A percentile compares a stretch with the other conserved stretches of the same genome.
These are phyloP conservation scores for Pezicula rhizophila DNA, from an alignment of 2,329 filamentous ascomycete genomes.

Conservation along the genomic window DNA sequence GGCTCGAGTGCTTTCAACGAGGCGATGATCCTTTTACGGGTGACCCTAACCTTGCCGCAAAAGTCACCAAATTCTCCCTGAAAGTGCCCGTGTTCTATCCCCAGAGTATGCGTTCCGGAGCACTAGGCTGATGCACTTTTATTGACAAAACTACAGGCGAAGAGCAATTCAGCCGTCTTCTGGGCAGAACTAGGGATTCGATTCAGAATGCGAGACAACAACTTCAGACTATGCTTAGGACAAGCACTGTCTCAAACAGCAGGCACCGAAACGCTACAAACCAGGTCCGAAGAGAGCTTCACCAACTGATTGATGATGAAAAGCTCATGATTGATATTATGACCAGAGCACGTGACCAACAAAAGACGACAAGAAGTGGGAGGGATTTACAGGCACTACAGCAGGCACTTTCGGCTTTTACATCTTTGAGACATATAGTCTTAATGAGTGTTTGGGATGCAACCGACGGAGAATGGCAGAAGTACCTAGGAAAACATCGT, in stretches of 20 bases:
- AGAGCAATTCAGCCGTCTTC: neutral
- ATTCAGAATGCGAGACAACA: neutral
- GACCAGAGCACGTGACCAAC: conserved; percentile 18
- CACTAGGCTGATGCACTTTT: neutral
- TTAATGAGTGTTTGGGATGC: conserved; percentile 56
- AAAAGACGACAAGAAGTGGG: conserved; percentile 13
- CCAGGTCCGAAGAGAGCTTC: conserved; percentile 8
- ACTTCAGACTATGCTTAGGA: neutral
- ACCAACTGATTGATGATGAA: conserved; percentile 8
- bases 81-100: conserved; percentile 53
- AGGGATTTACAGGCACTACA: conserved; percentile 16
- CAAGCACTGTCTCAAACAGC: neutral
- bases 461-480: conserved; percentile 47
- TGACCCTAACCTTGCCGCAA: conserved; percentile 40
- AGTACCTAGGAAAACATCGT: conserved; percentile 42
- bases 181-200: neutral
- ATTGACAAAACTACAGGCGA: neutral
- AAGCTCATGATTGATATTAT: conserved; percentile 12
- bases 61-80: conserved; percentile 54
- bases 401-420: conserved; percentile 39
- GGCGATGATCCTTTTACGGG: conserved; percentile 29
- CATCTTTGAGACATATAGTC: conserved; percentile 56
- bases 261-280: conserved; percentile 7
- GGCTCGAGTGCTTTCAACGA: conserved; percentile 33
- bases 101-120: conserved; percentile 33